Base-by-base conservation (phyloP, 176 grass and related monocot genomes). In the Poa annua region DNA sequence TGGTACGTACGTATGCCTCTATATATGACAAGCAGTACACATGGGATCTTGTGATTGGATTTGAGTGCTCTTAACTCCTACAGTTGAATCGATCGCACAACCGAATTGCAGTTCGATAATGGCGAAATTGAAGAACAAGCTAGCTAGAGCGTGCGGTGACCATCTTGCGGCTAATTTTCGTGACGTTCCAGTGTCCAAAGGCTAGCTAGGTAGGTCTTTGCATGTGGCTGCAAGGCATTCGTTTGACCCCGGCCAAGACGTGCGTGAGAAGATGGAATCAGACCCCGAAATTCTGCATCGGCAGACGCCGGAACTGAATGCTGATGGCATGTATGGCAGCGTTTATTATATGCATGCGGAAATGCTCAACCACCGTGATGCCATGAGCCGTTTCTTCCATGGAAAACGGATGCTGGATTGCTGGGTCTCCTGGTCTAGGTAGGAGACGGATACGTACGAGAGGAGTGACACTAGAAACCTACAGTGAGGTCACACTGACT, bases 351-450 rank as follows among this genome's bases (percentile, higher is more conserved):
- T 7, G n/a, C n/a, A 45, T 47, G 67, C 67, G 39, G 34, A 25
- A 71, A 42, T 13, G 39, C 67, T 71, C 67, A 71, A 45, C 67
- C 67, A 71, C 39, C 67, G n/a, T 71, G 39, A 71, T 47, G 67
- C n/a, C n/a, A 47, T 8, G 68, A 25, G n/a, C 68, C n/a, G 69
- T 72, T 72, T 72, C 42, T 72, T 72, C 42, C 69, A 7, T 48
- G 69, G 14, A 72, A 72, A 7, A 48, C 14, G 69, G 69, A 22
- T 26, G 41, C 62, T 63, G 1, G 10, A n/a, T n/a, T n/a, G n/a
- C 4, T 52, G 7, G 41, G 41, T 42, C 51, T 53, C 51, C 47
- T 14, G 47, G 47, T 47, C 45, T 47, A 47, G 45, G 45, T 13
- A 2, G 9, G 13, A 64, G 61, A 48, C 21, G 4, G 21, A 21